Percentiles rank a stretch among this genome's conserved stretches.
Conservation (phyloP, 164 flowering plant genomes). For the Magnolia kwangsiensis region DNA sequence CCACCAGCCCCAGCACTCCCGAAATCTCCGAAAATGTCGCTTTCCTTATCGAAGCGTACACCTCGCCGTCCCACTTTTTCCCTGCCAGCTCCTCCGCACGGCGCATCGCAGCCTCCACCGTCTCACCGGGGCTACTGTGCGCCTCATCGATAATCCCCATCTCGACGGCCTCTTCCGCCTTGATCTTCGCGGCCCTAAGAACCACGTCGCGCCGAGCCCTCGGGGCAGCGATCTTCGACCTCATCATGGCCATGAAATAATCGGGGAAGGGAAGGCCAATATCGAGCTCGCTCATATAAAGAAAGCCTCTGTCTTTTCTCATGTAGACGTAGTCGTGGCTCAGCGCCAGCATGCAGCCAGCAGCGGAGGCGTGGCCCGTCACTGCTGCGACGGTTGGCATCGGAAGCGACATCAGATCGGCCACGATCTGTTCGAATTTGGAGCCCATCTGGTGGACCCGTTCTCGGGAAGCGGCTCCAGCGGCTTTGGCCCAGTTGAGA, state of each 20-base stretch:
- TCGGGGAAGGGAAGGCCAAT: conserved; percentile 30
- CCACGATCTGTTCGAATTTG: conserved; percentile 23
- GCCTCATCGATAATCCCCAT: conserved; percentile 54
- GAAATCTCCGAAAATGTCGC: conserved; percentile 30
- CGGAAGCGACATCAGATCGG: conserved; percentile 61
- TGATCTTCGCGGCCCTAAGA: conserved; percentile 47
- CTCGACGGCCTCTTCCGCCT: conserved; percentile 42
- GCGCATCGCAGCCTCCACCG: conserved; percentile 47
- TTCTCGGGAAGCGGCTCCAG: conserved; percentile 8
- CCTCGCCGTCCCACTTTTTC: conserved; percentile 61
- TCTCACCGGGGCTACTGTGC: conserved; percentile 46
- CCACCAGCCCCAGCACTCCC: conserved; percentile 22
- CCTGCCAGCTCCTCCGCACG: conserved; percentile 48
- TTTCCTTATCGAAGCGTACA: conserved; percentile 49
- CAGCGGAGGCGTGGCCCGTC: conserved; percentile 82
- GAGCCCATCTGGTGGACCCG: conserved; percentile 27
- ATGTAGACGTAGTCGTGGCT: conserved; percentile 72
- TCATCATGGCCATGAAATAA: conserved; percentile 27
- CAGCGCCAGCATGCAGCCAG: conserved; percentile 62
- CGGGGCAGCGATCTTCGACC: conserved; percentile 39
- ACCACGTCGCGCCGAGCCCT: conserved; percentile 36
- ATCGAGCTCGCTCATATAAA: conserved; percentile 92
- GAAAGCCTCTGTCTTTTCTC: conserved; percentile 62
- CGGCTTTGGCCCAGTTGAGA: conserved; percentile 50
- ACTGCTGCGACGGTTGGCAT: conserved; percentile 88